Evolutionary conservation across 2,329 filamentous ascomycete genomes (phyloP).

Genomic region (Teratosphaeria gauchensis): DNA sequence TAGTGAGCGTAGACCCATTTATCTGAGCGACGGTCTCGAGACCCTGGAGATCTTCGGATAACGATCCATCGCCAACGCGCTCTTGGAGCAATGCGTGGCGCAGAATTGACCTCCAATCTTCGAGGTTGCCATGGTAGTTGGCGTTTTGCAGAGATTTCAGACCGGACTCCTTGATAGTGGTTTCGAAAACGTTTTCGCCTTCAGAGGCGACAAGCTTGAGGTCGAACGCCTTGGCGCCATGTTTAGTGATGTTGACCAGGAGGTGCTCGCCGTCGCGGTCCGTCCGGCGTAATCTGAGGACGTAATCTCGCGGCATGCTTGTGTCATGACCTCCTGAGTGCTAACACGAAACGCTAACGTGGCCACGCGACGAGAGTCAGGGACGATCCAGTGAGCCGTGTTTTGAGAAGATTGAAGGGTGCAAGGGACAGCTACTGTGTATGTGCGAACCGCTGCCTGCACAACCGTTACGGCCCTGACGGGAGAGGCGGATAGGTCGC

Average conservation of each 20-base stretch:
- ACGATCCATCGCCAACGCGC: constrained; percentile 29
- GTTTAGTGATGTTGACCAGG: constrained; percentile 49
- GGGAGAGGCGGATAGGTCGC: neutral
- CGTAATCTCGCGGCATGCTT: constrained; percentile 17
- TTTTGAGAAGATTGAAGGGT: neutral
- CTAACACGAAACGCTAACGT: neutral
- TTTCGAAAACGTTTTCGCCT: constrained; percentile 49
- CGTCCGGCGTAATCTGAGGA: constrained; percentile 52
- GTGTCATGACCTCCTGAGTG: neutral
- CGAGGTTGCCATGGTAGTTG: constrained; percentile 45
- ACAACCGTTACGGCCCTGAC: neutral
- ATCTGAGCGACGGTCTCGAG: constrained; percentile 53
- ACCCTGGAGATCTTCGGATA: constrained; percentile 40
- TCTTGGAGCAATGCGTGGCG: constrained; percentile 45
- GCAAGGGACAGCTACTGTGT: neutral
- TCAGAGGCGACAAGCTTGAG: constrained; percentile 61
- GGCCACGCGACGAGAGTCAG: neutral
- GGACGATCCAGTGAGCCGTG: neutral
- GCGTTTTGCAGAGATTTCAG: constrained; percentile 44
- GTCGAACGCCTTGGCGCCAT: constrained; percentile 48
- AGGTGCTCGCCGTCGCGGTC: constrained; percentile 30
- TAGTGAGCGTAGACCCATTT: constrained; percentile 39
- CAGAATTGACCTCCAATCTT: constrained; percentile 60
- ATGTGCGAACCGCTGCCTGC: neutral
- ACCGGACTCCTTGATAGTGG: constrained; percentile 50